Conservation (phyloP, 345 rosid genomes). For the Camelina neglecta region DNA sequence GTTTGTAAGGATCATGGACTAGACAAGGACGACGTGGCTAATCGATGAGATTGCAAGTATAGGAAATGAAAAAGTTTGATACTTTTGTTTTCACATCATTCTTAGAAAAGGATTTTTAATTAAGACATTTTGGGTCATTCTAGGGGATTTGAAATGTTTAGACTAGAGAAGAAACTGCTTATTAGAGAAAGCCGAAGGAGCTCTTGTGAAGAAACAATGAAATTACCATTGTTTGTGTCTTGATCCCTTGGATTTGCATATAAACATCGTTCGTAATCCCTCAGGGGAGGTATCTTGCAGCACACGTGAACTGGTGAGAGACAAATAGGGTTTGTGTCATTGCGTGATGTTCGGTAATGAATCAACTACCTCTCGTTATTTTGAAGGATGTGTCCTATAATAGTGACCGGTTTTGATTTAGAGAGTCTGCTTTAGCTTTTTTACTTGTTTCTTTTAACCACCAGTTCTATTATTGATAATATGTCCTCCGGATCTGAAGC, state of each 20-base stretch:
- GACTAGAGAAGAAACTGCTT: conserved; percentile 65
- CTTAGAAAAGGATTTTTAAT: background rate
- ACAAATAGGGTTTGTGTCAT: conserved; percentile 25
- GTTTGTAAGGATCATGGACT: conserved; percentile 64
- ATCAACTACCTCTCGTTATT: conserved; percentile 26
- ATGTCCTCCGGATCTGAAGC: conserved; percentile 33
- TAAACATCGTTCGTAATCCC: background rate
- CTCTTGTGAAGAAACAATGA: conserved; percentile 60
- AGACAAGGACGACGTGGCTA: conserved; percentile 79
- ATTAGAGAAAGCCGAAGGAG: conserved; percentile 43
- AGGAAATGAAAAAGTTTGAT: background rate
- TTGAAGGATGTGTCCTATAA: conserved; percentile 34
- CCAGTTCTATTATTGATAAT: conserved; percentile 33
- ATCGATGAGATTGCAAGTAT: conserved; percentile 66
- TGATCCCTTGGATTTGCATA: conserved; percentile 1
- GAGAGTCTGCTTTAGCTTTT: conserved; percentile 21
- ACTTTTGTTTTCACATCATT: background rate
- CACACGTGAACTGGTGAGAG: conserved; percentile 23
- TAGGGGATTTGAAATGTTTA: conserved; percentile 49
- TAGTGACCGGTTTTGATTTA: conserved; percentile 34
- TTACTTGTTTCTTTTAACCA: conserved; percentile 35
- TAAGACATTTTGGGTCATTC: conserved; percentile 2
- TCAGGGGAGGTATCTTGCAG: conserved; percentile 10
- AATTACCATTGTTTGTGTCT: background rate
- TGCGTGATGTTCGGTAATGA: conserved; percentile 28